These are phyloP conservation scores for Euphrasia arctica DNA, from an alignment of 305 asterid species.

Conservation along the genomic window DNA sequence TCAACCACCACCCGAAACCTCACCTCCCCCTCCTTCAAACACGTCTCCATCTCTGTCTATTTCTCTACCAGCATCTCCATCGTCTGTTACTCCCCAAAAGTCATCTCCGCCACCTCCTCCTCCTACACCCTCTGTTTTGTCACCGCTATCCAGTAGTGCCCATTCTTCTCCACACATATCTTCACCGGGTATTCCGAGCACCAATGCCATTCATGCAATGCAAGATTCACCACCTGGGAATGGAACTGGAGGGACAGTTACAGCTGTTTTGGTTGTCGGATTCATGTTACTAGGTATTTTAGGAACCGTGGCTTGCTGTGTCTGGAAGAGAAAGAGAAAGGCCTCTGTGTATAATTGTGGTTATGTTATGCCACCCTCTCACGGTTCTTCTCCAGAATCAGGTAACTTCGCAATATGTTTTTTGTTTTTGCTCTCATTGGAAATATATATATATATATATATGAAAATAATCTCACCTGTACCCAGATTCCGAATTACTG, in stretches of 20 bases:
- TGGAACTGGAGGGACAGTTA: conserved; percentile 42
- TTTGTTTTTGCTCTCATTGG: conserved; percentile 1
- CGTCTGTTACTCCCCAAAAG: conserved; percentile 24
- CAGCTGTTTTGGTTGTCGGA: conserved; percentile 36
- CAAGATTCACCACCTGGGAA: conserved; percentile 38
- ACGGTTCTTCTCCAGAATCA: conserved; percentile 46
- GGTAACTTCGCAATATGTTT: conserved; percentile 34
- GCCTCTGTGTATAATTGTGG: conserved; percentile 40
- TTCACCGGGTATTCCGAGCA: conserved; percentile 32
- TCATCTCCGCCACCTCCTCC: conserved; percentile 35
- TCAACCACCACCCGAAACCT: conserved; percentile 32
- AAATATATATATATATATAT: conserved; percentile 13
- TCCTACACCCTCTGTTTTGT: conserved; percentile 35
- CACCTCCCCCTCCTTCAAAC: conserved; percentile 32
- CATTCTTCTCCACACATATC: conserved; percentile 31
- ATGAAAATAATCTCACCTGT: conserved; percentile 28
- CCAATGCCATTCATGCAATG: conserved; percentile 31
- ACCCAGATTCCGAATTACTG: conserved; percentile 51
- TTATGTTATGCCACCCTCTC: conserved; percentile 52
- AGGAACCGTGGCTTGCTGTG: conserved; percentile 44
- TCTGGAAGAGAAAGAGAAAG: conserved; percentile 58
- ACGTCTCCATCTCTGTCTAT: conserved; percentile 34
- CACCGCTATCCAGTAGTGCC: conserved; percentile 30
- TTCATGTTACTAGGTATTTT: conserved; percentile 41
- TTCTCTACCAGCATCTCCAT: conserved; percentile 35